These are phyloP conservation scores for Leishmania arabica DNA, from an alignment of 208 protist species.

Conservation along the genomic window DNA sequence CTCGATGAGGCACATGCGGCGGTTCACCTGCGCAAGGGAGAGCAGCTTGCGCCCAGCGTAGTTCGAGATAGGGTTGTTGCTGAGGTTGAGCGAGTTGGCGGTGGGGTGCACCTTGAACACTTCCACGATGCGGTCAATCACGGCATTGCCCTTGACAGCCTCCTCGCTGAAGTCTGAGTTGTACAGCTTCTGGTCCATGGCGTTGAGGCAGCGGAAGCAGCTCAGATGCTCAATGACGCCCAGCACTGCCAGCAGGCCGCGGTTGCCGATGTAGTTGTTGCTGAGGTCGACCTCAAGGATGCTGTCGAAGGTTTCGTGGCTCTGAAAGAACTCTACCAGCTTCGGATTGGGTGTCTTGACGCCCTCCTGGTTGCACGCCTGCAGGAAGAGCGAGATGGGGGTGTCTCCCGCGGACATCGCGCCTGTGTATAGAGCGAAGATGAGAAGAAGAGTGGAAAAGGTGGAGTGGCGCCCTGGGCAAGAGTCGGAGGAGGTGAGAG, in stretches of 20 bases:
- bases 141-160: constrained; percentile 86
- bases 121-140: constrained; percentile 85
- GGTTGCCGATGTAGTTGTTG: constrained; percentile 89
- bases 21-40: constrained; percentile 76
- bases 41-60: constrained; percentile 90
- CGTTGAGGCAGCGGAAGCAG: constrained; percentile 80
- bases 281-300: constrained; percentile 88
- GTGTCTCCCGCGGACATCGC: constrained; percentile 53
- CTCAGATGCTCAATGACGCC: constrained; percentile 76
- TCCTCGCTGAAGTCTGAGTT: constrained; percentile 91
- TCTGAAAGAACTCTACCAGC: constrained; percentile 73
- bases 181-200: constrained; percentile 89
- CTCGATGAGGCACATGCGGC: constrained; percentile 78
- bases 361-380: constrained; percentile 75
- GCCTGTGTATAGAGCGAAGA: background rate
- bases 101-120: constrained; percentile 83
- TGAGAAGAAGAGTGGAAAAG: background rate
- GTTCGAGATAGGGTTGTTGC: constrained; percentile 89
- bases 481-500: background rate
- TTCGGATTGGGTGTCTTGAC: constrained; percentile 84
- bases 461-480: background rate
- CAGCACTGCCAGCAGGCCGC: constrained; percentile 83
- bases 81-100: constrained; percentile 79
- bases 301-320: constrained; percentile 53
- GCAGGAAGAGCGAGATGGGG: constrained; percentile 59